Conservation (phyloP, 805 yeast genomes). For the Zygosaccharomyces bisporus region DNA sequence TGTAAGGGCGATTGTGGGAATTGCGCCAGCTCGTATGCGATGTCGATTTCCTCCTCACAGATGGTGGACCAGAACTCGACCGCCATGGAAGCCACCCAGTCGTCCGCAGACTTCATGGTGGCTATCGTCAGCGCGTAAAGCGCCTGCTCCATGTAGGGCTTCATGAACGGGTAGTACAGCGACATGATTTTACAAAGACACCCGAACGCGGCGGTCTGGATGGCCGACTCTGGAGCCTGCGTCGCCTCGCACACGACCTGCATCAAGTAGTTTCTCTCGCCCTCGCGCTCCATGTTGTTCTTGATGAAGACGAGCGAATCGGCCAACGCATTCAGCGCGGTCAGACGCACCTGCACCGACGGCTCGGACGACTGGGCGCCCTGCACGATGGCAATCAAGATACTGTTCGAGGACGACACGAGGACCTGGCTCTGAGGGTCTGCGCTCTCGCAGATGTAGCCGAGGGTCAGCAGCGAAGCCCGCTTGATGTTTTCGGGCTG, state of each 20-base stretch:
- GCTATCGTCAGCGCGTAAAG: constrained; percentile 81
- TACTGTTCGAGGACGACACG: constrained; percentile 82
- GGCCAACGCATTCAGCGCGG: constrained; percentile 89
- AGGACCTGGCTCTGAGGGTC: constrained; percentile 73
- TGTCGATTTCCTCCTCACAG: constrained; percentile 94
- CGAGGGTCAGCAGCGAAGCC: constrained; percentile 83
- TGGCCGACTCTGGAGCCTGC: constrained; percentile 74
- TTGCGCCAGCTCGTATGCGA: constrained; percentile 64
- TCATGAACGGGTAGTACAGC: constrained; percentile 83
- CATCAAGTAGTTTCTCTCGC: constrained; percentile 96
- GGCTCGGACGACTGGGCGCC: constrained; percentile 88
- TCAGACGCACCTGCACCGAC: constrained; percentile 67
- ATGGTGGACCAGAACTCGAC: constrained; percentile 99
- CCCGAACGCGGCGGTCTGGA: constrained; percentile 94
- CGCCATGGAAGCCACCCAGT: constrained; percentile 94
- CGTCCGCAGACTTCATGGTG: constrained; percentile 76
- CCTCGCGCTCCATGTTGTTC: constrained; percentile 84
- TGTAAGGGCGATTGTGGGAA: constrained; percentile 48
- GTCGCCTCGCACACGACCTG: constrained; percentile 99
- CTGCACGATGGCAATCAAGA: constrained; percentile 91
- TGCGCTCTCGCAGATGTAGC: constrained; percentile 93
- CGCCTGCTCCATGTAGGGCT: constrained; percentile 96
- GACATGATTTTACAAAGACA: constrained; percentile 91
- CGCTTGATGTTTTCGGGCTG: constrained; percentile 78
- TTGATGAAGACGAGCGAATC: constrained; percentile 88